These are phyloP conservation scores for Medicago arabica DNA, from an alignment of 306 rosid species.

Conservation along the genomic window DNA sequence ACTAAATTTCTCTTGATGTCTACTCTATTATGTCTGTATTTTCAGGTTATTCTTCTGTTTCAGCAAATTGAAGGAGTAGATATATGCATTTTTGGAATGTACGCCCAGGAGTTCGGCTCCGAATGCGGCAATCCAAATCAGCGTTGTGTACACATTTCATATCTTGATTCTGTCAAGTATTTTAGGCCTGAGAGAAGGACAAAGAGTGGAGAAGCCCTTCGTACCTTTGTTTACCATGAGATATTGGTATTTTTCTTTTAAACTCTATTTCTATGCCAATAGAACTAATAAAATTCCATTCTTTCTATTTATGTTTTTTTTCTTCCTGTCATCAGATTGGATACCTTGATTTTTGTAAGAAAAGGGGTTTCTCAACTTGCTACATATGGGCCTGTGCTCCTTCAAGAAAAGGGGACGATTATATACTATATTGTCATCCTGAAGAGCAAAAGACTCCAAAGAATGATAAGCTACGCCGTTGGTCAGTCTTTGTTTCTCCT, in stretches of 20 bases:
- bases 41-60: constrained; percentile 73
- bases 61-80: constrained; percentile 77
- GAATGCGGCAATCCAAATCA: constrained; percentile 67
- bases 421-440: constrained; percentile 67
- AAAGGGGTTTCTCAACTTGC: constrained; percentile 65
- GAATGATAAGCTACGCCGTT: constrained; percentile 58
- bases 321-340: constrained; percentile 54
- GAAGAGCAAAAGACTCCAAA: constrained; percentile 65
- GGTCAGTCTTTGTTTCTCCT: constrained; percentile 51
- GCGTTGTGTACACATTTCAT: constrained; percentile 62
- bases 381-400: constrained; percentile 79
- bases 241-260: constrained; percentile 54
- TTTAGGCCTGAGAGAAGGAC: constrained; percentile 61
- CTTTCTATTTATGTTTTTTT: background rate
- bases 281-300: constrained; percentile 24
- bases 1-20: background rate
- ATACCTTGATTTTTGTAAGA: constrained; percentile 76
- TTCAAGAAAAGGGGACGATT: constrained; percentile 57
- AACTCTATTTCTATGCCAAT: background rate
- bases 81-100: constrained; percentile 67
- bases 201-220: constrained; percentile 62
- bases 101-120: constrained; percentile 75
- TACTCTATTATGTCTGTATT: constrained; percentile 11
- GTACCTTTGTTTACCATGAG: constrained; percentile 79
- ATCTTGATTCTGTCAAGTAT: constrained; percentile 73